These are phyloP conservation scores for Euphorbia neoarborescens DNA, from an alignment of 441 rosid genomes.

Conservation along the genomic window DNA sequence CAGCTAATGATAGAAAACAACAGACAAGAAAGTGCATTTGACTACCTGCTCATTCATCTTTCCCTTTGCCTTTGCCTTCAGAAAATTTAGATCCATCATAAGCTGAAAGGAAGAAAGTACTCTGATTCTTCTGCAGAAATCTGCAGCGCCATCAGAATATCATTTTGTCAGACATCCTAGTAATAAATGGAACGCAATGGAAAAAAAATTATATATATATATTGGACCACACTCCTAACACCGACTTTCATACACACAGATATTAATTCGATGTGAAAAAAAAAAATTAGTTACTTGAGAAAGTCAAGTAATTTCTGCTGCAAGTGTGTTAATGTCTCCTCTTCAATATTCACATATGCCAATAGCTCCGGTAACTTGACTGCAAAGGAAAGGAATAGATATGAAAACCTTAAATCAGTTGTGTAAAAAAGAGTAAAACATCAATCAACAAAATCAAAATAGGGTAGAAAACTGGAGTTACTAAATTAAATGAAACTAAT, in stretches of 20 bases:
- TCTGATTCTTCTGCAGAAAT: conserved; percentile 84
- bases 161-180: conserved; percentile 1
- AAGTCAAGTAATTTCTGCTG: conserved; percentile 83
- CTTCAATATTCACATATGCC: conserved; percentile 79
- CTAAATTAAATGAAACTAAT: neutral
- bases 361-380: conserved; percentile 90
- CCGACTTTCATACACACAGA: neutral
- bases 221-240: neutral
- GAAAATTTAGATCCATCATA: conserved; percentile 48
- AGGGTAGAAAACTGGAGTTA: neutral
- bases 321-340: conserved; percentile 67
- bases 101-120: conserved; percentile 56
- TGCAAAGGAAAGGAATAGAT: conserved; percentile 29
- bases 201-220: neutral
- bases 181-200: neutral
- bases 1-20: conserved; percentile 1
- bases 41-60: conserved; percentile 44
- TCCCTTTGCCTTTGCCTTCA: conserved; percentile 66
- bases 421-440: neutral
- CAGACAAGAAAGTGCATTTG: conserved; percentile 14
- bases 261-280: conserved; percentile 9
- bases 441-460: neutral
- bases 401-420: neutral
- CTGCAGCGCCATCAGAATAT: conserved; percentile 27
- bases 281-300: conserved; percentile 55